Conservation (phyloP, 2,329 filamentous ascomycete species). For the Reticulascus tulasneorum region DNA sequence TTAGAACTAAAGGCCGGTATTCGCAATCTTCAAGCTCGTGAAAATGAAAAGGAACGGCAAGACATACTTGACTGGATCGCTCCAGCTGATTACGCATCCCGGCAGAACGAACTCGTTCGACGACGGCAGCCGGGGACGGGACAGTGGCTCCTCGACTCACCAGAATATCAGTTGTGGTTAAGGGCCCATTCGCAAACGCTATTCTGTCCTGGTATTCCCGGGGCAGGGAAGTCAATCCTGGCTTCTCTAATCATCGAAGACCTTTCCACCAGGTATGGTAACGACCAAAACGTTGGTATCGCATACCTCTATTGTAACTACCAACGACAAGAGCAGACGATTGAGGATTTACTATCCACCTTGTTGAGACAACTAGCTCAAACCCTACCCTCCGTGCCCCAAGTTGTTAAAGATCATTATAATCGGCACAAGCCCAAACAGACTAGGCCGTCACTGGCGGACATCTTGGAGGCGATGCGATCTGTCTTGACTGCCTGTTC, state of each 20-base stretch:
- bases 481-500: slow-evolving; percentile 3
- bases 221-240: slow-evolving; percentile 37
- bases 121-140: slow-evolving; percentile 35
- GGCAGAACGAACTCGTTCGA: slow-evolving; percentile 34
- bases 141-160: slow-evolving; percentile 39
- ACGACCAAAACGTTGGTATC: slow-evolving; percentile 14
- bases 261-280: slow-evolving; percentile 11
- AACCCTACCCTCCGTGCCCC: too few species aligned
- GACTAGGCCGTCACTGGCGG: slow-evolving; percentile 18
- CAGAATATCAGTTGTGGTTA: slow-evolving; percentile 30
- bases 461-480: slow-evolving; percentile 13
- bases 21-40: too few species aligned
- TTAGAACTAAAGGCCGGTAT: too few species aligned
- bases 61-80: slow-evolving; percentile 36
- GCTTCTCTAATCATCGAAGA: slow-evolving; percentile 16
- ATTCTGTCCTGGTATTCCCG: slow-evolving; percentile 41
- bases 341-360: slow-evolving; percentile 19
- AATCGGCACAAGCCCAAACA: not conserved
- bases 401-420: not conserved
- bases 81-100: slow-evolving; percentile 26
- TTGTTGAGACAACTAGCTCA: slow-evolving; percentile 28
- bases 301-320: slow-evolving; percentile 30
- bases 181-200: too few species aligned
- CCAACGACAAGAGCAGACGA: slow-evolving; percentile 19
- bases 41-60: too few species aligned